Conservation (phyloP, 1,284 basidiomycete species). For the Fomitiporia mediterranea region DNA sequence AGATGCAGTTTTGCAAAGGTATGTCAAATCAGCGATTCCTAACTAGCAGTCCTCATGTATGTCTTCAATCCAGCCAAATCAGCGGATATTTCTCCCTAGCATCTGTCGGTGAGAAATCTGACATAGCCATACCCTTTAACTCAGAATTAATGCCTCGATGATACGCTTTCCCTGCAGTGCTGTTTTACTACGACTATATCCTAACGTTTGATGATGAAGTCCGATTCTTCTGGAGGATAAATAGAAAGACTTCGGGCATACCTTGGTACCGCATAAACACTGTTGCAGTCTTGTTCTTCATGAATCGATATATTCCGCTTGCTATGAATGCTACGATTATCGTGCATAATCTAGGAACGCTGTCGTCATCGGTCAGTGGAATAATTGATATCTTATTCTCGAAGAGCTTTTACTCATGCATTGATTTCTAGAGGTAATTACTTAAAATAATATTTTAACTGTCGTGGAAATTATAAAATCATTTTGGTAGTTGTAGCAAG, state of each 20-base stretch:
- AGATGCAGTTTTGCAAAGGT: neutral
- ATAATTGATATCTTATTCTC: neutral
- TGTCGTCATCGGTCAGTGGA: neutral
- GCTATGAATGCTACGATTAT: slow-evolving; percentile 1
- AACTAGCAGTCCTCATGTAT: neutral
- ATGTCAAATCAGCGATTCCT: neutral
- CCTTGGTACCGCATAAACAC: neutral
- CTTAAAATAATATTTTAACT: no score
- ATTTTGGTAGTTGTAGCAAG: slow-evolving; percentile 3
- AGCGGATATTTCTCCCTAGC: slow-evolving; percentile 7
- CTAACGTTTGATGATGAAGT: slow-evolving; percentile 13
- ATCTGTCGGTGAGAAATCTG: slow-evolving; percentile 1
- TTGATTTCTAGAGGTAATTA: neutral
- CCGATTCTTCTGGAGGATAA: slow-evolving; percentile 10
- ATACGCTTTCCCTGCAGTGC: neutral
- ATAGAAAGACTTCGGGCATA: neutral
- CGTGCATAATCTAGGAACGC: neutral
- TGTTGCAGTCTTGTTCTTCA: slow-evolving; percentile 5
- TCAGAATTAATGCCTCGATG: neutral
- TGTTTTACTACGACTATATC: slow-evolving; percentile 13
- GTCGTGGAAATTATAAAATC: no score
- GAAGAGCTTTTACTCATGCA: no score
- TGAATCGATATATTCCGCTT: slow-evolving; percentile 7
- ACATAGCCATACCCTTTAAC: neutral
- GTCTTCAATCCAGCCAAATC: neutral